Percentiles rank a stretch among this genome's conserved stretches.
phyloP scores from a whole-genome alignment of 495 filamentous ascomycete species.

The Jackrogersella minutella region DNA sequence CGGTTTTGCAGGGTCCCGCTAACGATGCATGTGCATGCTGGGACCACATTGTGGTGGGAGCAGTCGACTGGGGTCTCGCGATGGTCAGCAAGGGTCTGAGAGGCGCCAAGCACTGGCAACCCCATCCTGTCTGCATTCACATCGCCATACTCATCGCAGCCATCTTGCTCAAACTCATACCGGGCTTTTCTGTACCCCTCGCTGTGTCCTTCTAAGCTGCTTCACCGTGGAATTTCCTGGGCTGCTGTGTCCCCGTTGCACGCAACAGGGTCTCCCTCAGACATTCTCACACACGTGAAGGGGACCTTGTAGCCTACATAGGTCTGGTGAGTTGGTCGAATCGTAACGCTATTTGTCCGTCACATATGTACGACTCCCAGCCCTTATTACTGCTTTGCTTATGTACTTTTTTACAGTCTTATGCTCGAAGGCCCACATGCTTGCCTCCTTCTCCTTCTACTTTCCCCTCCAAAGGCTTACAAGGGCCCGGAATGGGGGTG shows the following conservation, averaged over 20 bases:
- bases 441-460: slow-evolving; percentile 11
- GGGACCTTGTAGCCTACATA: slow-evolving; percentile 15
- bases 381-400: slow-evolving; percentile 23
- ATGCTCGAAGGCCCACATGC: slow-evolving; percentile 23
- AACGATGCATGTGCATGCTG: slow-evolving; percentile 39
- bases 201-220: slow-evolving; percentile 11
- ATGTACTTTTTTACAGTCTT: slow-evolving; percentile 3
- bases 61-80: slow-evolving; percentile 34
- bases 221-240: slow-evolving; percentile 28
- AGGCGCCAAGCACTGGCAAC: slow-evolving; percentile 43
- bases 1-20: slow-evolving; percentile 40
- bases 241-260: slow-evolving; percentile 30
- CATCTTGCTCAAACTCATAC: slow-evolving; percentile 19
- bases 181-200: slow-evolving; percentile 9
- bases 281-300: slow-evolving; percentile 27
- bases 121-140: slow-evolving; percentile 40
- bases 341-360: slow-evolving; percentile 21
- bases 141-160: slow-evolving; percentile 38
- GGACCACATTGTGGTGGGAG: slow-evolving; percentile 41
- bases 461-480: slow-evolving; percentile 21
- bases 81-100: slow-evolving; percentile 39
- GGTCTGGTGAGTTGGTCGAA: slow-evolving; percentile 12
- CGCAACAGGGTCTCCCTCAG: slow-evolving; percentile 24
- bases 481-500: slow-evolving; percentile 42
- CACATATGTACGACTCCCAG: slow-evolving; percentile 18